phyloP scores from a whole-genome alignment of 2,329 filamentous ascomycete species.

The Fusarium udum region DNA sequence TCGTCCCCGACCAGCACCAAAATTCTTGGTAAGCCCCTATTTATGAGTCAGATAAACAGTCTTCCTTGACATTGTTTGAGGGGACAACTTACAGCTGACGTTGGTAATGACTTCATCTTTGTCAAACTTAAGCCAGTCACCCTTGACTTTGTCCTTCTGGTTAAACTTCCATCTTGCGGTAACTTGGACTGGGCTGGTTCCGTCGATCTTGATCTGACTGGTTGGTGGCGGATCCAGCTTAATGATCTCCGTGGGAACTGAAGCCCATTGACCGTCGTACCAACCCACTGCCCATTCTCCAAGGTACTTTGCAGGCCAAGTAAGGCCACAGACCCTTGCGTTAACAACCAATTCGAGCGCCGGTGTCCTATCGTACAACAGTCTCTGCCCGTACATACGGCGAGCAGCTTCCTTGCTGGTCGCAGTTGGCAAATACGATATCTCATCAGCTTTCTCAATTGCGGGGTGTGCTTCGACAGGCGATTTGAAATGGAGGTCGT shows the following conservation, averaged over 20 bases:
- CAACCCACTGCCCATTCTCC: conserved; percentile 68
- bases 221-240: conserved; percentile 59
- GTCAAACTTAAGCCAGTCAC: conserved; percentile 68
- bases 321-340: conserved; percentile 60
- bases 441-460: conserved; percentile 52
- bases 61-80: not conserved
- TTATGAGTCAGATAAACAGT: conserved; percentile 11
- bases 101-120: conserved; percentile 74
- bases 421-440: conserved; percentile 55
- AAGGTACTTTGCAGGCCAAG: conserved; percentile 60
- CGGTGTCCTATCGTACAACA: conserved; percentile 55
- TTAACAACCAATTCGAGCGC: conserved; percentile 59
- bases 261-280: conserved; percentile 63
- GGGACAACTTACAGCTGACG: conserved; percentile 61
- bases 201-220: conserved; percentile 57
- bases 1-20: conserved; percentile 67
- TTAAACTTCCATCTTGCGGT: conserved; percentile 64
- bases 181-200: conserved; percentile 58
- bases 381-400: conserved; percentile 57
- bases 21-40: conserved; percentile 58
- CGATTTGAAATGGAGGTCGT: conserved; percentile 60
- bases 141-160: conserved; percentile 52
- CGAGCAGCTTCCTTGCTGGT: conserved; percentile 59
- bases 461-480: conserved; percentile 54
- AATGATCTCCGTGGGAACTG: conserved; percentile 59